Percentiles rank a stretch among this genome's conserved stretches.
Evolutionary conservation across 2,329 filamentous ascomycete species (phyloP).

Genomic region (Hypoxylon sp.): DNA sequence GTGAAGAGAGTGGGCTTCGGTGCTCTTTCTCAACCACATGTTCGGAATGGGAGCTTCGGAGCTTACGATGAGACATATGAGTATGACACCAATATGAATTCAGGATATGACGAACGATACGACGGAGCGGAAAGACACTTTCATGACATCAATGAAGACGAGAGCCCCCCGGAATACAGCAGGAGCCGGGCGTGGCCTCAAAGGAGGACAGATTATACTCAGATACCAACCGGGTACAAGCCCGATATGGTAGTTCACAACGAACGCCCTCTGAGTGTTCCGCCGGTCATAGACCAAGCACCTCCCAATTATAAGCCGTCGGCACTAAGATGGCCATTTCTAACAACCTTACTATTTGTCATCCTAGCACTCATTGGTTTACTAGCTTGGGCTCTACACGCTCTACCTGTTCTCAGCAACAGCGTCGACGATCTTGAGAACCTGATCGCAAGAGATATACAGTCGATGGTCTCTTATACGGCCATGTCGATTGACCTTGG

Average conservation of each 20-base stretch:
- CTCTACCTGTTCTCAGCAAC: constrained; percentile 33
- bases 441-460: constrained; percentile 20
- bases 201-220: constrained; percentile 21
- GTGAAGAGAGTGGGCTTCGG: constrained; percentile 18
- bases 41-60: constrained; percentile 11
- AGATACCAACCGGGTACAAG: constrained; percentile 28
- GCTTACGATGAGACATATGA: constrained; percentile 18
- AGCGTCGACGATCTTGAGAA: constrained; percentile 14
- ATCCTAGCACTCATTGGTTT: constrained; percentile 34
- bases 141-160: neutral
- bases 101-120: constrained; percentile 19
- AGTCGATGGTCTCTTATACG: neutral
- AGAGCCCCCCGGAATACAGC: constrained; percentile 5
- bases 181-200: constrained; percentile 7
- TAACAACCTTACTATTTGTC: constrained; percentile 29
- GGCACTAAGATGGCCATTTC: constrained; percentile 42
- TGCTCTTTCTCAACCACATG: constrained; percentile 29
- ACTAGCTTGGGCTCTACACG: constrained; percentile 37
- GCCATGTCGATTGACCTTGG: neutral
- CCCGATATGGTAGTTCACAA: constrained; percentile 22
- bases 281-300: constrained; percentile 23
- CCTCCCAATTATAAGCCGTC: constrained; percentile 43
- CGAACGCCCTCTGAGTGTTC: constrained; percentile 7
- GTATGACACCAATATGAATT: constrained; percentile 2
- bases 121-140: neutral